Base-by-base conservation (phyloP, 148 eudicot genomes). In the Arctostaphylos glauca region DNA sequence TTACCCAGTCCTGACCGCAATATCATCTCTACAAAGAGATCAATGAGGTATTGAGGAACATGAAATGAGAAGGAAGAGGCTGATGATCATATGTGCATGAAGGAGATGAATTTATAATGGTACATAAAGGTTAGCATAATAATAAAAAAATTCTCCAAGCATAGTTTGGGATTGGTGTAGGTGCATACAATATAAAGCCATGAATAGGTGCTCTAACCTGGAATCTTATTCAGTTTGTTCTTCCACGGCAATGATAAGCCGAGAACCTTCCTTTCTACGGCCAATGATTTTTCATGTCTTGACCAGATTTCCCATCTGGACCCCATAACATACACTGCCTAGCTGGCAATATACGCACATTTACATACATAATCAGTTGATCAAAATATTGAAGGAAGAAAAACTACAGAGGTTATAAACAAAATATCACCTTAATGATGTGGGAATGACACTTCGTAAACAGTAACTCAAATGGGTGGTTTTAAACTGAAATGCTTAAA, bases 1-100 rank as follows among this genome's bases (percentile, higher is more conserved):
- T 88, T 88, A 88, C 86, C 86, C 66, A 21, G 53, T 84, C 86
- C 85, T 84, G n/a, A 86, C 81, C 81, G 48, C 84, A 78, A 72
- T 44, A 81, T 62, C 41, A 41, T 76, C 3, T 76, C 74, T n/a
- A 2, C 6, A 47, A 46, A 19, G 15, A 13, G 44, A 54, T 12
- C 43, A 50, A 44, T 48, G 74, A 80, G 7, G 1, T 60, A 47
- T 13, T 12, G 53, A 80, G 75, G 70, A 54, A 55, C 10, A 80
- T 15, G 49, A 4, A 80, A 47, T n/a, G 10, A 38, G 25, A 53
- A 8, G 49, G 6, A 77, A 56, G 23, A 79, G 80, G 71, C 55
- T 85, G 84, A 83, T 81, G 59, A 56, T 43, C 19, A 44, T 52
- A 58, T 76, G 25, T 14, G 76, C 73, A 67, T 64, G 83, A 59